These are phyloP conservation scores for Pseudozyma pruni DNA, from an alignment of 1,284 basidiomycete genomes.

Conservation along the genomic window DNA sequence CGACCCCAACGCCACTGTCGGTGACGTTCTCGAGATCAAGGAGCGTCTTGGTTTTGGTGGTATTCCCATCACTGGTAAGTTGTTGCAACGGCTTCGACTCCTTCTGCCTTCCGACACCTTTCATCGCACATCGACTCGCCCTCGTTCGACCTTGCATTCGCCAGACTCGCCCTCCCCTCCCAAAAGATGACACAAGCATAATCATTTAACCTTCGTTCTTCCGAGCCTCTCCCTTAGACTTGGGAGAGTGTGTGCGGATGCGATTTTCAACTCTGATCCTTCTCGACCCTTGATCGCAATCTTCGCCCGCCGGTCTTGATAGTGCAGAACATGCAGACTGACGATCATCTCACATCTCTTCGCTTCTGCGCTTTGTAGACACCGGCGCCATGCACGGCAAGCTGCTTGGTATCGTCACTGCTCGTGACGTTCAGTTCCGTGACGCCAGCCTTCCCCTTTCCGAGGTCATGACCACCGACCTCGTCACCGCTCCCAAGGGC, in stretches of 20 bases:
- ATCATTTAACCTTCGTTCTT: conserved; percentile 83
- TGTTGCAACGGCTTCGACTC: neutral
- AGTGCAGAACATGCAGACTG: neutral
- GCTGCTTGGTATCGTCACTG: conserved; percentile 95
- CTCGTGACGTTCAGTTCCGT: conserved; percentile 95
- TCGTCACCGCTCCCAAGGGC: conserved; percentile 63
- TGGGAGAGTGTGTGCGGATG: conserved; percentile 79
- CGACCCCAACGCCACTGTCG: conserved; percentile 81
- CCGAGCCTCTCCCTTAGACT: conserved; percentile 76
- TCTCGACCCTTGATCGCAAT: neutral
- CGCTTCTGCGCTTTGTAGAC: conserved; percentile 72
- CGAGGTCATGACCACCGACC: conserved; percentile 83
- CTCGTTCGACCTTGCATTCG: neutral
- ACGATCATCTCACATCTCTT: neutral
- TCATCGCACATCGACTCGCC: neutral
- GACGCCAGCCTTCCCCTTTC: conserved; percentile 76
- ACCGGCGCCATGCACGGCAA: conserved; percentile 86
- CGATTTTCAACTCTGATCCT: conserved; percentile 69
- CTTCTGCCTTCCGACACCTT: neutral
- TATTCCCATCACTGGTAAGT: conserved; percentile 94
- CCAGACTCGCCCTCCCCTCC: neutral
- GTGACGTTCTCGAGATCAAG: conserved; percentile 94
- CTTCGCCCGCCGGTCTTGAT: neutral
- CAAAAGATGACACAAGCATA: conserved; percentile 47
- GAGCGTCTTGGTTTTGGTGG: conserved; percentile 92